Evolutionary conservation across 331 rosid genomes (phyloP).

Genomic region (Cydonia oblonga): DNA sequence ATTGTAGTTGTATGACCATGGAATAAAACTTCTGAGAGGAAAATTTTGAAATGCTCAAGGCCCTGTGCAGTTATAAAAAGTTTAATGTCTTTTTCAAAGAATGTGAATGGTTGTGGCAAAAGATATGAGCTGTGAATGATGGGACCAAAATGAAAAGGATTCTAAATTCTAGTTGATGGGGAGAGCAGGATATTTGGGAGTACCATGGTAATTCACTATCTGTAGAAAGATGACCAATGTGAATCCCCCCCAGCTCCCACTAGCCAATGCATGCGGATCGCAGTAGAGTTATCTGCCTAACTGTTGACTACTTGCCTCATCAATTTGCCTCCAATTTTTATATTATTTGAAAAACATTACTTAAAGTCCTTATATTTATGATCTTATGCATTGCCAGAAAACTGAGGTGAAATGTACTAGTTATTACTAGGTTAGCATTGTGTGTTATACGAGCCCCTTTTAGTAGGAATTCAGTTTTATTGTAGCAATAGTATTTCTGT

Average conservation of each 20-base stretch:
- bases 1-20: slow-evolving; percentile 4
- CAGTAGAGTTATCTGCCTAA: neutral
- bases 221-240: neutral
- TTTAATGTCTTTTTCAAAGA: neutral
- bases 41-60: slow-evolving; percentile 34
- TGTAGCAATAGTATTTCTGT: neutral
- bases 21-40: slow-evolving; percentile 24
- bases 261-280: neutral
- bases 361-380: neutral
- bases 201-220: neutral
- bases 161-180: neutral
- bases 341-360: neutral
- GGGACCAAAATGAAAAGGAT: slow-evolving; percentile 16
- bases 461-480: neutral
- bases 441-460: neutral
- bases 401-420: neutral
- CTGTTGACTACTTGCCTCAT: neutral
- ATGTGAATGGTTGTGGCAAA: slow-evolving; percentile 32
- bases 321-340: neutral
- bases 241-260: neutral
- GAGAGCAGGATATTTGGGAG: neutral
- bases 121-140: slow-evolving; percentile 6
- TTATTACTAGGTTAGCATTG: neutral
- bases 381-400: neutral
- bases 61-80: neutral